Base-by-base conservation (phyloP, 306 rosid genomes). In the Prunus dulcis region DNA sequence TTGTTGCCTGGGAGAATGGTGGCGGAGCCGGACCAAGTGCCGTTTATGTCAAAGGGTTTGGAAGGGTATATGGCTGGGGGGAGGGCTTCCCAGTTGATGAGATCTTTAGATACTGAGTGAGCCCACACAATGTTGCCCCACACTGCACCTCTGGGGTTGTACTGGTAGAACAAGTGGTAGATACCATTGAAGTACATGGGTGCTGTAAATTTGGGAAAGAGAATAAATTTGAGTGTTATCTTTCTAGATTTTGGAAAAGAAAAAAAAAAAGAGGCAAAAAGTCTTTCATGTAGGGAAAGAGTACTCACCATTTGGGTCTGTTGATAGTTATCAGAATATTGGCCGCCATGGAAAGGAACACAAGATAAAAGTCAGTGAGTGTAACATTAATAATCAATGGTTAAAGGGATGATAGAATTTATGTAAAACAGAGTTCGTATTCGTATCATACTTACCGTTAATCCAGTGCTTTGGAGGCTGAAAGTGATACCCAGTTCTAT, bases 391-490 rank as follows among this genome's bases (percentile, higher is more conserved):
- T 6, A 34, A 34, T 34, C 41, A 34, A 34, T 34, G 41, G 41
- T 5, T 34, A 5, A 34, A 34, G 9, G 9, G 28, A n/a, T 56
- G 62, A 56, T 20, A 20, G 20, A 56, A 19, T 34, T 34, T 34
- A 0, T 34, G 6, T 34, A 34, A 5, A 34, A 34, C 41, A 34
- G 0, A 34, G 41, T 34, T 34, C 41, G 8, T 34, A 6, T 34
- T 34, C 8, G 41, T 5, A 5, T 34, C 1, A 1, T 34, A 34
- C 41, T 19, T 70, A 94, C 98, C 97, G 67, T 94, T 94, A 11
- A 92, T 90, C 97, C 97, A 95, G 67, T 92, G 85, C 15, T 72
- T 79, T 25, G 55, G 87, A 71, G 98, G 98, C 56, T 89, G 98
- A 75, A 92, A 95, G 41, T 95, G 98, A 58, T 43, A 95, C 4